Conservation (phyloP, 305 asterid species). For the Withania somnifera region DNA sequence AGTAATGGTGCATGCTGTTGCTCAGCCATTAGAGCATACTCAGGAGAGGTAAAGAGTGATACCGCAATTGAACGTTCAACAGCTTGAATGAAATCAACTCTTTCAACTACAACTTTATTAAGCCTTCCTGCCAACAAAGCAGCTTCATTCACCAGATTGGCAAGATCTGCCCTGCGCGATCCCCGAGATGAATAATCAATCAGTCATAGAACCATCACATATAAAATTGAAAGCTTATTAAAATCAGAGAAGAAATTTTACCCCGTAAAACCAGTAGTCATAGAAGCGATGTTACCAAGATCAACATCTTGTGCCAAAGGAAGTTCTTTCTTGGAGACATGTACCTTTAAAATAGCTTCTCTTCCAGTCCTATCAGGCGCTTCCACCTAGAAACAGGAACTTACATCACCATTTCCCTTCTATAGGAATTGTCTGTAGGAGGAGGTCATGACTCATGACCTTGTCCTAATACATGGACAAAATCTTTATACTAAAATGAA, state of each 20-base stretch:
- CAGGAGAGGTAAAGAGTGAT: slow-evolving; percentile 8
- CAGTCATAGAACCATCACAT: neutral
- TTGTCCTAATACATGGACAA: slow-evolving; percentile 2
- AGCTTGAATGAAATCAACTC: slow-evolving; percentile 79
- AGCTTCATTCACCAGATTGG: slow-evolving; percentile 98
- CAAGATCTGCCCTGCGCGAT: slow-evolving; percentile 89
- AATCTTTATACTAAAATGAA: slow-evolving; percentile 1
- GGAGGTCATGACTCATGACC: neutral
- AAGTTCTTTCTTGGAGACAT: slow-evolving; percentile 86
- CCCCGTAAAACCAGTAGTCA: slow-evolving; percentile 99
- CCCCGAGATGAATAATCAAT: slow-evolving; percentile 14
- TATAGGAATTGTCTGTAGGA: neutral
- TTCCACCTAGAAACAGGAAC: slow-evolving; percentile 55
- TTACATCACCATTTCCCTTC: neutral
- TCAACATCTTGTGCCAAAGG: slow-evolving; percentile 81
- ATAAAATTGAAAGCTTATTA: neutral
- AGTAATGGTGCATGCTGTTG: neutral
- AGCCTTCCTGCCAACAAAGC: slow-evolving; percentile 96
- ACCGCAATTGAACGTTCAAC: slow-evolving; percentile 99
- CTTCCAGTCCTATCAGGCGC: slow-evolving; percentile 95
- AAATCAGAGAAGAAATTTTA: slow-evolving; percentile 20
- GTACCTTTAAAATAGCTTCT: slow-evolving; percentile 89
- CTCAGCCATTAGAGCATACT: neutral
- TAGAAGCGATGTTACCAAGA: slow-evolving; percentile 72
- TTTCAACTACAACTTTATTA: slow-evolving; percentile 68